Conservation (phyloP, 371 early-diverging fungal species). For the Umbelopsis sp. region DNA sequence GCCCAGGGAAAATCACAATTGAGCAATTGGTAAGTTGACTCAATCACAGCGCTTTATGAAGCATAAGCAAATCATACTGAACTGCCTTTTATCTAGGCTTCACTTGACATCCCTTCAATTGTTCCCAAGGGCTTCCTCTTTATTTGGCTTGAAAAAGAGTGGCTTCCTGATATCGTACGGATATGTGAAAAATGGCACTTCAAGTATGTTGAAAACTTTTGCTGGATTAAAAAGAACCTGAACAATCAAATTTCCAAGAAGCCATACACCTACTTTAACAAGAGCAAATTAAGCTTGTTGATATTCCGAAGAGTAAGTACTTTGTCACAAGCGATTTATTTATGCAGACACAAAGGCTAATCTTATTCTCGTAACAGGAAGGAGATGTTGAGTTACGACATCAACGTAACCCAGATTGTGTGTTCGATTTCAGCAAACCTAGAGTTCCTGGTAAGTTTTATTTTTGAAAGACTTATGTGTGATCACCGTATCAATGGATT, state of each 20-base stretch:
- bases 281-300: slow-evolving; percentile 83
- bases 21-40: slow-evolving; percentile 61
- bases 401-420: slow-evolving; percentile 91
- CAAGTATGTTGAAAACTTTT: slow-evolving; percentile 94
- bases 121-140: slow-evolving; percentile 84
- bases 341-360: neutral
- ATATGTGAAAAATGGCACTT: slow-evolving; percentile 84
- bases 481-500: neutral
- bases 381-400: slow-evolving; percentile 88
- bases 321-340: neutral
- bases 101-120: slow-evolving; percentile 62
- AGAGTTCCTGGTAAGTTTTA: slow-evolving; percentile 36
- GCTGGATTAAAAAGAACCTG: slow-evolving; percentile 85
- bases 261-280: slow-evolving; percentile 73
- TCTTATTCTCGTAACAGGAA: slow-evolving; percentile 41
- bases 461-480: neutral
- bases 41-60: too few species aligned
- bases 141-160: slow-evolving; percentile 91
- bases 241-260: slow-evolving; percentile 80
- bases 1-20: slow-evolving; percentile 67
- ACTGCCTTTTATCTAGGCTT: slow-evolving; percentile 30
- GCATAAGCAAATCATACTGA: neutral
- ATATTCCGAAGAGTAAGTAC: slow-evolving; percentile 78
- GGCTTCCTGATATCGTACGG: slow-evolving; percentile 75
- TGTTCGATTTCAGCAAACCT: slow-evolving; percentile 91